Percentiles rank a stretch among this genome's conserved stretches.
phyloP scores from a whole-genome alignment of 73 alveolate species.

The Paraurostyla sp. region DNA sequence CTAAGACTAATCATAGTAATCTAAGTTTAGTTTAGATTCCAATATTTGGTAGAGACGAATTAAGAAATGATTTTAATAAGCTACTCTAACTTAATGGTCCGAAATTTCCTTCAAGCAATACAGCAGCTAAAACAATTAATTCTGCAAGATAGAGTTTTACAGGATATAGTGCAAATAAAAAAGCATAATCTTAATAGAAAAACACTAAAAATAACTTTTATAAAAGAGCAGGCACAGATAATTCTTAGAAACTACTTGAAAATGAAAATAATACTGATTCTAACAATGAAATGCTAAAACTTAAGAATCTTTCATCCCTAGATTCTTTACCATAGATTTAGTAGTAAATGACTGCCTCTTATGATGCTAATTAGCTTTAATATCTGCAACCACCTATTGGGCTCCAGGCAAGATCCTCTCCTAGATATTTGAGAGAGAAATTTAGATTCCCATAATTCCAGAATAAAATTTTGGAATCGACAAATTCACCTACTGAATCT shows the following conservation, averaged over 20 bases:
- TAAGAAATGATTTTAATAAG: constrained; percentile 20
- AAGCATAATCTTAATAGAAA: too few relatives aligned
- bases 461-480: constrained; percentile 24
- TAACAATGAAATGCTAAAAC: too few relatives aligned
- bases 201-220: too few relatives aligned
- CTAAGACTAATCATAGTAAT: not conserved
- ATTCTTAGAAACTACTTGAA: too few relatives aligned
- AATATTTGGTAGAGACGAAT: constrained; percentile 2
- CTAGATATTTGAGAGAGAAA: constrained; percentile 25
- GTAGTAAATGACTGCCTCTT: constrained; percentile 31
- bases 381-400: constrained; percentile 41
- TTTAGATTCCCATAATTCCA: constrained; percentile 47
- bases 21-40: not conserved
- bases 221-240: too few relatives aligned
- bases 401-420: constrained; percentile 29
- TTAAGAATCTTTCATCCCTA: too few relatives aligned
- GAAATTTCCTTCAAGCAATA: constrained; percentile 15
- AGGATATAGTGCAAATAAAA: not conserved
- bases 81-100: constrained; percentile 38
- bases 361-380: not conserved
- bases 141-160: not conserved
- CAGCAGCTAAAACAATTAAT: constrained; percentile 14
- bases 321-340: too few relatives aligned
- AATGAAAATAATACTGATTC: too few relatives aligned
- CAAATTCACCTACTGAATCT: not conserved